Evolutionary conservation across 345 rosid genomes (phyloP), one percentile per base, ranked within the genome.

Genomic region (Odontarrhena argentea): DNA sequence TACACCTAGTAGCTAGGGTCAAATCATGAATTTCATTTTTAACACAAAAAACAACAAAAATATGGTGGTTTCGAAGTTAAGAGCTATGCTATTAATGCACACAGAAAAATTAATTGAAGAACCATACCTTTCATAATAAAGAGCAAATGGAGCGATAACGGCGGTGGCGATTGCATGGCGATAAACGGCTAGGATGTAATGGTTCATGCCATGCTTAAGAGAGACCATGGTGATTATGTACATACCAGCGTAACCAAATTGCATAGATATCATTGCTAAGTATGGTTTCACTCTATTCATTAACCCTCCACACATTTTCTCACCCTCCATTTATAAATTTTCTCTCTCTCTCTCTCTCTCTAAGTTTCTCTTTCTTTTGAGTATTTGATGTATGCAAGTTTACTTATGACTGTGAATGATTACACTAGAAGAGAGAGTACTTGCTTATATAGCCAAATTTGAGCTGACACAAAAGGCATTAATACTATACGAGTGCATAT

Each of bases 231-330:
- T 63, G 68, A 93, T 77, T n/a, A 93, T 82, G 63, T 85, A 90
- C 96, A 93, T 82, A 64, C 98, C 98, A 0, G 97, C 84, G 53
- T 79, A 93, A 5, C 98, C 98, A 76, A 93, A 86, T 43, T 90
- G 98, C 67, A 93, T 81, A 42, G 80, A 85, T 47, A 86, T 68
- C 76, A 93, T 88, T 11, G 88, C 86, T 72, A 88, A 35, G 80
- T 84, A 93, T 14, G 96, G 93, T 40, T 89, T 92, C 38, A 52
- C 47, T 45, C 71, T 86, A 37, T 52, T 77, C 85, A 53, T 65
- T 71, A 30, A 79, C 30, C 70, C 49, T 74, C 71, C 63, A 71
- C 55, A 55, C 54, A 61, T 61, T 60, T 74, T 74, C 47, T 74
- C 68, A 53, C 73, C 54, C 40, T 6, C 77, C 63, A 73, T 66